Conservation (phyloP, 2,329 filamentous ascomycete genomes). For the Myriosclerotinia scirpicola region DNA sequence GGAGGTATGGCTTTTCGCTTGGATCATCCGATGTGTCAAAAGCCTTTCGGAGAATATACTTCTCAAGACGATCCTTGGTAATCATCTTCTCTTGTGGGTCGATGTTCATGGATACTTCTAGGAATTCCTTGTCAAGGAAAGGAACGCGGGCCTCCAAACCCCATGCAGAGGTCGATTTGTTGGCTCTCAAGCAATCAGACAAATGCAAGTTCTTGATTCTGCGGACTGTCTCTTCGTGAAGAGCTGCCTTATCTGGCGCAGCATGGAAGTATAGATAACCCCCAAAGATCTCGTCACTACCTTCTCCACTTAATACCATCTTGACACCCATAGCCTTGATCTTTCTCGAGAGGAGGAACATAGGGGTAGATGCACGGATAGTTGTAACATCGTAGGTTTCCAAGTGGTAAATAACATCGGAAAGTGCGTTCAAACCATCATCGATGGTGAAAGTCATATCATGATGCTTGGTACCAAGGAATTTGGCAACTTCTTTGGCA, state of each 20-base stretch:
- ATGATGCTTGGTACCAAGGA: slow-evolving; percentile 96
- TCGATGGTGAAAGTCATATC: slow-evolving; percentile 98
- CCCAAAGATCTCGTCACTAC: slow-evolving; percentile 96
- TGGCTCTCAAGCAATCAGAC: slow-evolving; percentile 94
- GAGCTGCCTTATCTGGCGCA: slow-evolving; percentile 84
- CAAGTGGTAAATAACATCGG: slow-evolving; percentile 96
- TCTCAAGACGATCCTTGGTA: slow-evolving; percentile 71
- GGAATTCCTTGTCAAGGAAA: slow-evolving; percentile 96
- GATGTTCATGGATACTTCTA: slow-evolving; percentile 89
- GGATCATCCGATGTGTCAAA: slow-evolving; percentile 93
- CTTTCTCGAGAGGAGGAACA: slow-evolving; percentile 97
- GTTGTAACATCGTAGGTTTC: slow-evolving; percentile 98
- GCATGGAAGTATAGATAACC: slow-evolving; percentile 99
- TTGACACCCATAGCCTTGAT: slow-evolving; percentile 99
- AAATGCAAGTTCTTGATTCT: slow-evolving; percentile 96
- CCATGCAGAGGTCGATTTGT: slow-evolving; percentile 99
- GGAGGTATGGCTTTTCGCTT: slow-evolving; percentile 79
- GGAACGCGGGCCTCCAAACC: slow-evolving; percentile 96
- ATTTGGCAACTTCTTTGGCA: slow-evolving; percentile 89
- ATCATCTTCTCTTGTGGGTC: slow-evolving; percentile 97
- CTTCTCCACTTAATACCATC: slow-evolving; percentile 98
- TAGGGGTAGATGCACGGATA: slow-evolving; percentile 95
- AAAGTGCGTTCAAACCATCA: slow-evolving; percentile 93
- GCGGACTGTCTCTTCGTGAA: slow-evolving; percentile 92
- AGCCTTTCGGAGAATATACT: slow-evolving; percentile 96